These are phyloP conservation scores for Nicotiana obtusifolia DNA, from an alignment of 257 asterid genomes.

Conservation along the genomic window DNA sequence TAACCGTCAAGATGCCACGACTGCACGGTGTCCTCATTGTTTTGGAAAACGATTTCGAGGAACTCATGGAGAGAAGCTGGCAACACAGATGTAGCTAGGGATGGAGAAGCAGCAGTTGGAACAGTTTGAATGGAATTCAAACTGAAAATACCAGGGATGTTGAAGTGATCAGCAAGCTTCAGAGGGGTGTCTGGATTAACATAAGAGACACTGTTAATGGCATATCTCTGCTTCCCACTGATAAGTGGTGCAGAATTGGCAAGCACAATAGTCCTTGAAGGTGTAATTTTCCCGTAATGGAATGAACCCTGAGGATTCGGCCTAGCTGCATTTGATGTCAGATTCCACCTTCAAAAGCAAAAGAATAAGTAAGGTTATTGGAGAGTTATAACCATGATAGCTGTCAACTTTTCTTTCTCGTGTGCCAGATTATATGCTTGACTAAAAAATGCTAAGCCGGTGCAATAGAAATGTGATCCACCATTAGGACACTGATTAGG, in stretches of 20 bases:
- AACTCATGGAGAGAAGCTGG: conserved; percentile 44
- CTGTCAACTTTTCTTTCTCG: not conserved
- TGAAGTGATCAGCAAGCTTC: conserved; percentile 49
- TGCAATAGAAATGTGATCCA: not conserved
- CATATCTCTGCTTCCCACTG: conserved; percentile 25
- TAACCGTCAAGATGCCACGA: conserved; percentile 63
- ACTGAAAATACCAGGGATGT: conserved; percentile 40
- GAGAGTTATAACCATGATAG: not conserved
- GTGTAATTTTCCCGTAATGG: conserved; percentile 35
- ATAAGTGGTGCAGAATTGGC: conserved; percentile 35
- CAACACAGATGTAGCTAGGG: conserved; percentile 36
- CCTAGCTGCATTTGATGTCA: conserved; percentile 48
- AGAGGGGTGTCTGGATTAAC: conserved; percentile 41
- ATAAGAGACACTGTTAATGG: conserved; percentile 41
- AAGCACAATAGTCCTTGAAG: conserved; percentile 40
- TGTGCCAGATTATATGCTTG: not conserved
- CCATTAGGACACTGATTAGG: not conserved
- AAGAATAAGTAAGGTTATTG: not conserved
- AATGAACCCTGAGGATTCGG: conserved; percentile 61
- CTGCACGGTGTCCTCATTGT: conserved; percentile 33
- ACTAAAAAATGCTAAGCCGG: not conserved
- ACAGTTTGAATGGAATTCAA: conserved; percentile 28
- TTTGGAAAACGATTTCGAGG: conserved; percentile 44
- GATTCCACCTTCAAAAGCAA: conserved; percentile 37
- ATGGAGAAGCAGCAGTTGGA: conserved; percentile 17